Base-by-base conservation (phyloP, 352 stramenopile species). In the Elongisporangium undulatum region DNA sequence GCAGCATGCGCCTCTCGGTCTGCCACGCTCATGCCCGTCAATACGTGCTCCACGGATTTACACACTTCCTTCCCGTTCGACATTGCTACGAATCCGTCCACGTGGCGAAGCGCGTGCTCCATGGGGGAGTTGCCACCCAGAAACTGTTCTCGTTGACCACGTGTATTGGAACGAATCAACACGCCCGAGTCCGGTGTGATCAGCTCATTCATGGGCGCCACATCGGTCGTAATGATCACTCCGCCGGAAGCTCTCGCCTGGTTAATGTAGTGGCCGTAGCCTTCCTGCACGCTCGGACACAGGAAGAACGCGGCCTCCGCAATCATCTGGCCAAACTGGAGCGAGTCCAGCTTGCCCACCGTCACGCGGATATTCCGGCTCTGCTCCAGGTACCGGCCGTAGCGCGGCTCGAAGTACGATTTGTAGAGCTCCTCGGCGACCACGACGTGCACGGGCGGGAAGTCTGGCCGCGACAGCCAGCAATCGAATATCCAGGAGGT, bases 191-290 rank as follows among this genome's bases (percentile, higher is more conserved):
- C 57, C 12, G 52, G 55, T 4, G 74, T 79, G 52, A 88, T 72
- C 45, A 88, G 64, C 49, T 88, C 75, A 54, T 86, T 85, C 78
- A 88, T 88, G 3, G 78, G 78, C 19, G 68, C 49, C 2, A 79
- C 58, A 51, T 86, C 68, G 12, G 78, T 88, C 10, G 78, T 88
- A 20, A 84, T 52, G 41, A 88, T 74, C 21, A 86, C 17, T 0
- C 69, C 72, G 16, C 68, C 64, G 19, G 76, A 71, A 0, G 76
- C 76, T 24, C 78, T 64, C 20, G 76, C 78, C 56, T 88, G 78
- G 55, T 88, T 88, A 50, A 88, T 81, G 58, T 86, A 88, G 58
- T 88, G 76, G 22, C 78, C 78, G 62, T 85, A 86, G 20, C 75
- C 75, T 45, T 87, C 77, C 51, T 76, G 66, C 16, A 71, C 56